A percentile compares a stretch with the other conserved stretches of the same genome.
phyloP scores from a whole-genome alignment of 208 protist genomes.

The Acanthamoeba quina region DNA sequence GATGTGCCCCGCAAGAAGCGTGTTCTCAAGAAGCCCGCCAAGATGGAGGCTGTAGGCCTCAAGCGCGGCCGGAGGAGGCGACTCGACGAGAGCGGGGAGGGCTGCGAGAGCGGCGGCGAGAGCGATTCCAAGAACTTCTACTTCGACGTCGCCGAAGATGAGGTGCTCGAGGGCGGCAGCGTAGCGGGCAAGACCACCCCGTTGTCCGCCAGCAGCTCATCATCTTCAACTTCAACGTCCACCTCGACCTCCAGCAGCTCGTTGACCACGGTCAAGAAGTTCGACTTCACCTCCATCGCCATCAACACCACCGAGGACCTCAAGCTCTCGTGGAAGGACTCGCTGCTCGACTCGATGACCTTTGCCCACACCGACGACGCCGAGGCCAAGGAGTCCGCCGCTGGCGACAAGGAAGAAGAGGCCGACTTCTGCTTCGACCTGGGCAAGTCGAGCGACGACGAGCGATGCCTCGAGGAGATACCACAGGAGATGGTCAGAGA shows the following conservation, averaged over 20 bases:
- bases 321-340: slow-evolving; percentile 54
- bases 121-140: slow-evolving; percentile 10
- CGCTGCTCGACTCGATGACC: slow-evolving; percentile 29
- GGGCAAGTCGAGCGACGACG: slow-evolving; percentile 46
- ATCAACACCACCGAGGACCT: slow-evolving; percentile 14
- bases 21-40: neutral
- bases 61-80: slow-evolving; percentile 2
- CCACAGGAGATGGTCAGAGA: slow-evolving; percentile 44
- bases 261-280: neutral
- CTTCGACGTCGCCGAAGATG: neutral
- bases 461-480: slow-evolving; percentile 41
- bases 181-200: neutral
- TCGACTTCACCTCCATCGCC: neutral
- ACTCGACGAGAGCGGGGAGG: neutral
- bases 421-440: slow-evolving; percentile 34
- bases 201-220: neutral
- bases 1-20: slow-evolving; percentile 1
- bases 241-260: neutral
- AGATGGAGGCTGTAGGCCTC: neutral
- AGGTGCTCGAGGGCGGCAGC: slow-evolving; percentile 9
- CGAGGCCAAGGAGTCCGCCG: neutral
- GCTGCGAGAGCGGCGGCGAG: slow-evolving; percentile 8
- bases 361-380: slow-evolving; percentile 7
- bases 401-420: neutral
- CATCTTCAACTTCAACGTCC: neutral